Conservation (phyloP, 495 filamentous ascomycete genomes). For the Cercophora newfieldiana region DNA sequence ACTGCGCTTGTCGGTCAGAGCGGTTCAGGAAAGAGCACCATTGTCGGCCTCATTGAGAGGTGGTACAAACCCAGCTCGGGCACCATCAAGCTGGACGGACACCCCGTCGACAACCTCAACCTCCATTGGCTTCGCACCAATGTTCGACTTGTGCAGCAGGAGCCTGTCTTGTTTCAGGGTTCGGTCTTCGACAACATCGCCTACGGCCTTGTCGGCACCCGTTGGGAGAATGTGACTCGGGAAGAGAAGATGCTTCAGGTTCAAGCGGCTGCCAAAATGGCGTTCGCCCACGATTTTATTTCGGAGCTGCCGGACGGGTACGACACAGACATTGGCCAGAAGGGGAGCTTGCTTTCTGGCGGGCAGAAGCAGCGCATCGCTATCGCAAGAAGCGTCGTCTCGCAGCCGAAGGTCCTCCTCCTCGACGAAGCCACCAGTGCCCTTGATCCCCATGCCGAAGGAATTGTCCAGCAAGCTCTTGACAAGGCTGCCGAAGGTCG, state of each 20-base stretch:
- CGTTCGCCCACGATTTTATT: conserved; percentile 89
- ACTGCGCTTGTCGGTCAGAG: conserved; percentile 68
- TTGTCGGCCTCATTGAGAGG: conserved; percentile 84
- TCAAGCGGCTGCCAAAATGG: conserved; percentile 76
- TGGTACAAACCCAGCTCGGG: conserved; percentile 85
- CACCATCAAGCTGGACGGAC: conserved; percentile 73
- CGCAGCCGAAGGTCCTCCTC: conserved; percentile 73
- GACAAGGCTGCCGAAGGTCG: conserved; percentile 62
- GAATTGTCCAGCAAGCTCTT: conserved; percentile 64
- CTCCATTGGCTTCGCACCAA: conserved; percentile 83
- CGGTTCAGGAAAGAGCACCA: conserved; percentile 77
- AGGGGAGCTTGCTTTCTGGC: conserved; percentile 82
- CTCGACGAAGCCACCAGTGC: conserved; percentile 80
- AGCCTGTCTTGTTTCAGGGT: conserved; percentile 75
- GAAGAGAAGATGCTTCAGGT: conserved; percentile 67
- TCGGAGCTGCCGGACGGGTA: conserved; percentile 62
- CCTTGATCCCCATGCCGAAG: conserved; percentile 67
- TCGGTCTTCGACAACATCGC: conserved; percentile 80
- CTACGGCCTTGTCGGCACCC: conserved; percentile 82
- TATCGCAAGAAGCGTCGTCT: conserved; percentile 65
- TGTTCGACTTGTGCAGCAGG: conserved; percentile 77
- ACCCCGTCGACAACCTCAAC: conserved; percentile 73
- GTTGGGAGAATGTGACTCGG: conserved; percentile 54
- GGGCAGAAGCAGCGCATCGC: conserved; percentile 91
- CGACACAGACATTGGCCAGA: conserved; percentile 86